Percentiles rank a stretch among this genome's conserved stretches.
Evolutionary conservation across 352 stramenopile genomes (phyloP).

Genomic region (Globisporangium cystogenes): DNA sequence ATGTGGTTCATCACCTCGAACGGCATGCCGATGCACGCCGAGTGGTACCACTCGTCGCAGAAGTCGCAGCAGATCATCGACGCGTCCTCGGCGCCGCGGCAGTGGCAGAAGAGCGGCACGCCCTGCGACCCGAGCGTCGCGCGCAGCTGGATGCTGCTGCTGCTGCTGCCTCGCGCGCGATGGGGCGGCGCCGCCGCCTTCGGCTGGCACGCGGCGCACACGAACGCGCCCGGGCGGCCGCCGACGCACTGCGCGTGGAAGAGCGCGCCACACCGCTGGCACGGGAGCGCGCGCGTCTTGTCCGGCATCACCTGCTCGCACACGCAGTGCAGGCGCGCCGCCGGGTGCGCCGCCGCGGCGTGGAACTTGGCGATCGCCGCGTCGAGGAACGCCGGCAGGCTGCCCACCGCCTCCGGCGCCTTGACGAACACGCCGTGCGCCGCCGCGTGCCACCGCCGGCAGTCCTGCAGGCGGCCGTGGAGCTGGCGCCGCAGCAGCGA

Average conservation of each 20-base stretch:
- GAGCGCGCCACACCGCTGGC: constrained; percentile 35
- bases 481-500: constrained; percentile 63
- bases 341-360: constrained; percentile 13
- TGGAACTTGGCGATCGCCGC: constrained; percentile 29
- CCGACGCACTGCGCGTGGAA: constrained; percentile 62
- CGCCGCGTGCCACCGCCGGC: constrained; percentile 49
- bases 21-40: constrained; percentile 56
- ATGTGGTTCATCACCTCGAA: constrained; percentile 46
- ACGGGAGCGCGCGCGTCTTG: constrained; percentile 39
- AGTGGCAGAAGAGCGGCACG: constrained; percentile 65
- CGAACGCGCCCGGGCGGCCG: constrained; percentile 12
- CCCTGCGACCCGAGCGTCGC: constrained; percentile 13
- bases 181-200: too few relatives aligned
- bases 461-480: constrained; percentile 58
- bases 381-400: constrained; percentile 40
- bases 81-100: constrained; percentile 46
- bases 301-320: constrained; percentile 66
- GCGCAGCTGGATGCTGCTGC: constrained; percentile 13
- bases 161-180: not conserved
- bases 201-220: constrained; percentile 19
- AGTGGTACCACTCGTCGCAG: constrained; percentile 86
- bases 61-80: constrained; percentile 88
- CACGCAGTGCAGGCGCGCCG: constrained; percentile 48
- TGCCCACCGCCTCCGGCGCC: constrained; percentile 24
- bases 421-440: constrained; percentile 56